A percentile compares a stretch with the other conserved stretches of the same genome.
These are phyloP conservation scores for Cystobasidium tubakii DNA, from an alignment of 768 basidiomycete genomes.

Conservation along the genomic window DNA sequence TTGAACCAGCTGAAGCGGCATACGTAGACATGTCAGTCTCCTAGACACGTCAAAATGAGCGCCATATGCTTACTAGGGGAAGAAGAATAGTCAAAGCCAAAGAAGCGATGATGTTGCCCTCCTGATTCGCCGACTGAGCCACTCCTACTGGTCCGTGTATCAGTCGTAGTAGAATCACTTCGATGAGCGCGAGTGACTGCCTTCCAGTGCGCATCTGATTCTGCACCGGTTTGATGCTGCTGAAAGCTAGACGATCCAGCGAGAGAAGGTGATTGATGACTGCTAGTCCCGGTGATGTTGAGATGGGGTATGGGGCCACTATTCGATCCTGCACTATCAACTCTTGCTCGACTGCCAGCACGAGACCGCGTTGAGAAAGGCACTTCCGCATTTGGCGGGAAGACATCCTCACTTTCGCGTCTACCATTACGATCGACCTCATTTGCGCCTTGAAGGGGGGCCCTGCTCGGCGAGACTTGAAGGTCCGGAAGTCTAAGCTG, in stretches of 20 bases:
- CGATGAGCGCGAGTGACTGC: constrained; percentile 7
- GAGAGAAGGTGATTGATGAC: background rate
- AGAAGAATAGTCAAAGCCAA: constrained; percentile 33
- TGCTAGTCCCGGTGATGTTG: background rate
- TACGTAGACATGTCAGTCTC: background rate
- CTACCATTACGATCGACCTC: constrained; percentile 20
- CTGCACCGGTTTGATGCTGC: background rate
- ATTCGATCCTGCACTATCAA: constrained; percentile 19
- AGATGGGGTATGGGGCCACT: background rate
- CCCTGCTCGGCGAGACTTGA: background rate
- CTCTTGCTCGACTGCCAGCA: constrained; percentile 20
- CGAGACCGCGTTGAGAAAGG: constrained; percentile 26
- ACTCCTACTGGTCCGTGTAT: constrained; percentile 32
- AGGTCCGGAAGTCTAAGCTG: background rate
- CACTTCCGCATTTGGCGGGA: constrained; percentile 22
- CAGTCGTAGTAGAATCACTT: constrained; percentile 32
- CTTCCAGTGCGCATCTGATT: background rate
- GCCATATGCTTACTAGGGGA: constrained; percentile 9
- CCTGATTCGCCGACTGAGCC: constrained; percentile 21
- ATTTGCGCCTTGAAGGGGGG: background rate
- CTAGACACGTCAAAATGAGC: background rate
- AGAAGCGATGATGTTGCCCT: constrained; percentile 12
- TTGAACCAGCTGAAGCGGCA: constrained; percentile 6
- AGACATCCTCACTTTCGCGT: constrained; percentile 30
- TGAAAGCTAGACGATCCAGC: background rate